These are phyloP conservation scores for Pterocarpus santalinus DNA, from an alignment of 306 rosid species.

Conservation along the genomic window DNA sequence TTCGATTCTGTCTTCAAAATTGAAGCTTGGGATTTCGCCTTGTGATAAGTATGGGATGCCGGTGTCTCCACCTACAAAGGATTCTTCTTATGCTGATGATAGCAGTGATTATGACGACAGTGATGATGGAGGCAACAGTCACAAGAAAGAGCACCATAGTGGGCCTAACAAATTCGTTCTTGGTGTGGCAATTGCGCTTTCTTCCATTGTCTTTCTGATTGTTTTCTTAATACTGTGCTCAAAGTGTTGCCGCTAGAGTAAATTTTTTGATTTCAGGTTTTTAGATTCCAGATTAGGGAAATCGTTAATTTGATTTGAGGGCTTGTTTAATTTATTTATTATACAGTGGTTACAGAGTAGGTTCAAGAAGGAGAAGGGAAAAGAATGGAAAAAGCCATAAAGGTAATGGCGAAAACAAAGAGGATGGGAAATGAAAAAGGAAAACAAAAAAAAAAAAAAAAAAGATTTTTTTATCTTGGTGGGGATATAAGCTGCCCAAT, in stretches of 20 bases:
- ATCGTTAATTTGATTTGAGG: constrained; percentile 48
- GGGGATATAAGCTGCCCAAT: constrained; percentile 27
- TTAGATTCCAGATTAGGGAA: constrained; percentile 62
- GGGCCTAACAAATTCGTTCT: constrained; percentile 96
- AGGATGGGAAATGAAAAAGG: not conserved
- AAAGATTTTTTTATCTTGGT: constrained; percentile 37
- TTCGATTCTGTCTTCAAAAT: constrained; percentile 72
- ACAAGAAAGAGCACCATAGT: constrained; percentile 67
- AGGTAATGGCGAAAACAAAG: constrained; percentile 38
- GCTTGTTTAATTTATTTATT: constrained; percentile 56
- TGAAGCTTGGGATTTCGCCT: constrained; percentile 91
- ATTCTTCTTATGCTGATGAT: constrained; percentile 60
- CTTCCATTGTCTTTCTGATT: constrained; percentile 92
- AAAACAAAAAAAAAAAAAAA: not conserved
- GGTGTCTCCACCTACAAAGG: constrained; percentile 73
- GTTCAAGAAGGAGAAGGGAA: constrained; percentile 3
- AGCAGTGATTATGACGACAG: constrained; percentile 63
- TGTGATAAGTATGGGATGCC: constrained; percentile 93
- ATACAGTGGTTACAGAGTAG: constrained; percentile 46
- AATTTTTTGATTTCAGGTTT: constrained; percentile 24
- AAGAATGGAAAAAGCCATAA: not conserved
- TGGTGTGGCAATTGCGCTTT: constrained; percentile 91
- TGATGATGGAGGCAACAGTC: constrained; percentile 50
- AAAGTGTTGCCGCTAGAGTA: constrained; percentile 79
- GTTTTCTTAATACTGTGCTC: constrained; percentile 76